These are phyloP conservation scores for Symbiodinium natans DNA, from an alignment of 73 alveolate species.

Conservation along the genomic window DNA sequence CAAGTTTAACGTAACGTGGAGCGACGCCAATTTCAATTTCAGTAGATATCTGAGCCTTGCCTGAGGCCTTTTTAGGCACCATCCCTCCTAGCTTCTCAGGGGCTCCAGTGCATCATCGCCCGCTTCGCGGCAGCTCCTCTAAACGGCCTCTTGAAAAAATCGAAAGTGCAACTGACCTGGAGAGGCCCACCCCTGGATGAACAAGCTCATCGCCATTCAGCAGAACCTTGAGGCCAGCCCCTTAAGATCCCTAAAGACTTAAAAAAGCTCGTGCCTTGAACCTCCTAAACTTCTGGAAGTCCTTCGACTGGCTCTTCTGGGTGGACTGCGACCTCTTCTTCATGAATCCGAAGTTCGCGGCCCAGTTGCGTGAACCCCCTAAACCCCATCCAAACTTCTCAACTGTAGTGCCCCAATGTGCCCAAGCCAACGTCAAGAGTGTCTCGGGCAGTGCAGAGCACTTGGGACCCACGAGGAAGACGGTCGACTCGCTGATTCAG, in stretches of 20 bases:
- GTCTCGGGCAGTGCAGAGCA: too few species aligned
- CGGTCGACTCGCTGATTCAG: conserved; percentile 74
- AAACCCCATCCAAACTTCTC: too few species aligned
- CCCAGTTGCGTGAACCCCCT: too few species aligned
- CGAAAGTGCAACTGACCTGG: neutral
- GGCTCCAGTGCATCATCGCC: neutral
- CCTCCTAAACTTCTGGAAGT: neutral
- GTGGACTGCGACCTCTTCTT: conserved; percentile 93
- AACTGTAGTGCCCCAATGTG: too few species aligned
- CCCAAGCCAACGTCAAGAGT: too few species aligned
- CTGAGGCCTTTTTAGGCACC: too few species aligned
- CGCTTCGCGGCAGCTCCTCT: neutral
- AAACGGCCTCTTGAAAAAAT: neutral
- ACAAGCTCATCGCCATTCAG: conserved; percentile 90
- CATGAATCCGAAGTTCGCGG: conserved; percentile 92
- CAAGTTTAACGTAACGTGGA: too few species aligned
- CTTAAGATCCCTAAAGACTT: neutral
- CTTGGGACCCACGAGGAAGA: conserved; percentile 12
- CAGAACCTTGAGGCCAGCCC: conserved; percentile 29
- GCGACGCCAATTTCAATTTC: too few species aligned
- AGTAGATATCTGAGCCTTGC: too few species aligned
- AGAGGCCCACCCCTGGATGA: conserved; percentile 94
- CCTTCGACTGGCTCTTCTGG: conserved; percentile 92
- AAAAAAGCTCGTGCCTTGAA: neutral
- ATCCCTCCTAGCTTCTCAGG: too few species aligned